A percentile compares a stretch with the other conserved stretches of the same genome.
phyloP scores from a whole-genome alignment of 1,284 basidiomycete genomes.

The Apiotrichum sp. region DNA sequence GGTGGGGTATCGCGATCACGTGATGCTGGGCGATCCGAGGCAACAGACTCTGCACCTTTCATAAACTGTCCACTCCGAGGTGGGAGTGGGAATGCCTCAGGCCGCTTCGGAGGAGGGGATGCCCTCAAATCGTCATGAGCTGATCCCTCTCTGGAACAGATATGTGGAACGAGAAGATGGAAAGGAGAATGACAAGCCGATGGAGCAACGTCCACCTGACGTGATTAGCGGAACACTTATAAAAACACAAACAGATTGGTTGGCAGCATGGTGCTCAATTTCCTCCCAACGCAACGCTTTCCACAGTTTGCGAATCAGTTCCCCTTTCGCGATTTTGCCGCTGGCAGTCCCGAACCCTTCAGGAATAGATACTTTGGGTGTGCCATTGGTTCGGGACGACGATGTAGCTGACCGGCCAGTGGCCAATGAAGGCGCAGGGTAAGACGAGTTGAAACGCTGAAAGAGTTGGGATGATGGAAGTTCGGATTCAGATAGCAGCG shows the following conservation, averaged over 20 bases:
- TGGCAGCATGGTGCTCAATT: conserved; percentile 33
- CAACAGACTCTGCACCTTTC: not conserved
- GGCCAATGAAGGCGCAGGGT: conserved; percentile 13
- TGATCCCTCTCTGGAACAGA: conserved; percentile 20
- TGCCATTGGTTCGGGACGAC: conserved; percentile 10
- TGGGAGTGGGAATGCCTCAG: conserved; percentile 30
- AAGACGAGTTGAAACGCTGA: conserved; percentile 37
- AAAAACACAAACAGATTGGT: not conserved
- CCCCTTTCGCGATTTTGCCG: conserved; percentile 32
- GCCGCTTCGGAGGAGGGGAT: conserved; percentile 23
- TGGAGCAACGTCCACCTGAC: not conserved
- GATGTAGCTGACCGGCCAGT: conserved; percentile 1
- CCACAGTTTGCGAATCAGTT: conserved; percentile 40
- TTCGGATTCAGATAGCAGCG: conserved; percentile 36
- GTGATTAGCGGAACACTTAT: no score
- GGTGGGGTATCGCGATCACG: not conserved
- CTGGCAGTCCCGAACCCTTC: conserved; percentile 9
- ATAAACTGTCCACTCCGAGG: not conserved
- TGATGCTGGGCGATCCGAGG: not conserved
- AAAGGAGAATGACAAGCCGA: conserved; percentile 34
- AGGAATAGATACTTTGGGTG: not conserved
- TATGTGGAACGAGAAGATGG: conserved; percentile 36
- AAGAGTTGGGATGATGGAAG: conserved; percentile 37
- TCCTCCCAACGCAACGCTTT: conserved; percentile 43
- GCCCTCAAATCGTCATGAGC: not conserved